phyloP scores from a whole-genome alignment of 116 monocot genomes.

The Papilionanthe hybrid region DNA sequence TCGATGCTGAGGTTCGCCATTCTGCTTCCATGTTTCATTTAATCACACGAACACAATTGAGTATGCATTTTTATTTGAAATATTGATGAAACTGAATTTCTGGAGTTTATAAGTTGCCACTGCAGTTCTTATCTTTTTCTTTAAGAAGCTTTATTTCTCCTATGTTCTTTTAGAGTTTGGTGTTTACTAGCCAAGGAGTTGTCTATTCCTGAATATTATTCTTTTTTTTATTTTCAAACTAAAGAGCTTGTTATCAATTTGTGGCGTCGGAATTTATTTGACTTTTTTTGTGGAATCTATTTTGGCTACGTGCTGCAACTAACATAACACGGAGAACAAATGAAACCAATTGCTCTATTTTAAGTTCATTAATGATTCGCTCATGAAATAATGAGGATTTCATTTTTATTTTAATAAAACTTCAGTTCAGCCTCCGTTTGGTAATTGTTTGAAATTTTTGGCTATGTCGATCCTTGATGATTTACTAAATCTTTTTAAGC shows the following conservation, averaged over 20 bases:
- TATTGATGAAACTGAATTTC: neutral
- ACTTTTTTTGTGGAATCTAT: neutral
- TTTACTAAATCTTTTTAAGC: no score
- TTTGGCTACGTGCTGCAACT: neutral
- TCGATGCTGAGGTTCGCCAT: constrained; percentile 49
- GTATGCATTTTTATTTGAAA: neutral
- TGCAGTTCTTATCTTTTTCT: neutral
- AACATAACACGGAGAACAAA: neutral
- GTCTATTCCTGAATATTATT: neutral
- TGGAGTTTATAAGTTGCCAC: neutral
- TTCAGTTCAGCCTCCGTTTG: no score
- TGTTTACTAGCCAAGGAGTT: neutral
- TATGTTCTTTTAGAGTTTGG: neutral
- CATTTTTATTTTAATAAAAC: no score
- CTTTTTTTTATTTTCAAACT: neutral
- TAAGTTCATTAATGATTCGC: neutral
- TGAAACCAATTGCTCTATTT: neutral
- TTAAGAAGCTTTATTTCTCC: neutral
- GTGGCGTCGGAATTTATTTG: neutral
- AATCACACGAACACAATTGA: neutral
- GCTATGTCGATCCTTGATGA: no score
- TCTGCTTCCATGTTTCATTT: neutral
- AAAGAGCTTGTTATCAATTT: neutral
- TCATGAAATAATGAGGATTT: no score
- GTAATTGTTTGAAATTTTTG: no score